Evolutionary conservation across 805 yeast genomes (phyloP).

Genomic region (Metschnikowia noctiluminum): DNA sequence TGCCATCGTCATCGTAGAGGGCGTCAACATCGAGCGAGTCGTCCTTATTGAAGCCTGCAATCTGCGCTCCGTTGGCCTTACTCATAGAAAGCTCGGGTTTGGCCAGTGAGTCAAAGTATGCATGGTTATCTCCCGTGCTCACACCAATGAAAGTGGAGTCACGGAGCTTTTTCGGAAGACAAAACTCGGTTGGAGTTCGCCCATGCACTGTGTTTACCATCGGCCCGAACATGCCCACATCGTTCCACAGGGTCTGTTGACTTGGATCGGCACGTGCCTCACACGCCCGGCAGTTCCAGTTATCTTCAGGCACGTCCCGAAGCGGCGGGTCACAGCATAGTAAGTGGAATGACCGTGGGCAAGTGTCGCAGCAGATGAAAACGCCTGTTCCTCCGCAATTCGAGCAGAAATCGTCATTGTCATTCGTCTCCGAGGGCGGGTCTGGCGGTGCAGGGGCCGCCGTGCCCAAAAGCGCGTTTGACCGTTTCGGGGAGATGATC

Average conservation of each 20-base stretch:
- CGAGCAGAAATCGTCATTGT: constrained; percentile 87
- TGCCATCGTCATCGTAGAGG: constrained; percentile 65
- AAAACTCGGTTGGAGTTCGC: constrained; percentile 39
- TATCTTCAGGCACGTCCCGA: constrained; percentile 80
- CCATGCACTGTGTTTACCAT: constrained; percentile 67
- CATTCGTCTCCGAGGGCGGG: constrained; percentile 16
- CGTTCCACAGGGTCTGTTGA: constrained; percentile 21
- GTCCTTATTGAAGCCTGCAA: constrained; percentile 37
- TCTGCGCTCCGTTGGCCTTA: constrained; percentile 32
- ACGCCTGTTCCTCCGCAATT: constrained; percentile 88
- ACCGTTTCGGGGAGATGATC: constrained; percentile 34
- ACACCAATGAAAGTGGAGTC: constrained; percentile 71
- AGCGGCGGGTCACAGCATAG: constrained; percentile 89
- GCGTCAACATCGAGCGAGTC: constrained; percentile 59
- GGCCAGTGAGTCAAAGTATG: constrained; percentile 51
- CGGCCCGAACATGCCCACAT: constrained; percentile 50
- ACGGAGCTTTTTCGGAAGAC: constrained; percentile 63
- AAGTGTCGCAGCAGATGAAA: constrained; percentile 88
- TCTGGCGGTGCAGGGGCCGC: constrained; percentile 10
- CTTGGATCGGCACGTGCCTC: constrained; percentile 37
- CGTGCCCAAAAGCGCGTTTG: constrained; percentile 20
- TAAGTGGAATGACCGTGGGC: constrained; percentile 91
- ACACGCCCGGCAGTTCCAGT: constrained; percentile 88
- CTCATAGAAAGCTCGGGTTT: constrained; percentile 49
- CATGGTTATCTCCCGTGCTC: constrained; percentile 62